Evolutionary conservation across 225 moss, liverwort and hornwort species (phyloP).

Genomic region (Polytrichum formosum): DNA sequence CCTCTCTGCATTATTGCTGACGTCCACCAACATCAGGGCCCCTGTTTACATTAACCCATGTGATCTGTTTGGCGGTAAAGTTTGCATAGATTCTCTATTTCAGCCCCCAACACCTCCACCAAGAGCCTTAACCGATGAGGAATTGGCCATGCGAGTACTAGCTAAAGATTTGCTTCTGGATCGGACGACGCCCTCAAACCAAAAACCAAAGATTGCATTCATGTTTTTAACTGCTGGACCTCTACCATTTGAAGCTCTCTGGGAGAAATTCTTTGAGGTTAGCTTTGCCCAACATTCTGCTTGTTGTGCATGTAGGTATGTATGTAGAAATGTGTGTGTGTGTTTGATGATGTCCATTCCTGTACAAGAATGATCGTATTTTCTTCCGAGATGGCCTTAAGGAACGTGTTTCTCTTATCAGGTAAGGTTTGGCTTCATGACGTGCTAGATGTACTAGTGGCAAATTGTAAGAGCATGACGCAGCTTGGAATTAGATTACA

Average conservation of each 20-base stretch:
- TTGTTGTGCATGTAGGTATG: no score
- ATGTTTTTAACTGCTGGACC: conserved; percentile 46
- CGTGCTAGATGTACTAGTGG: no score
- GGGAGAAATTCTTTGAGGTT: conserved; percentile 59
- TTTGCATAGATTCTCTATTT: conserved; percentile 28
- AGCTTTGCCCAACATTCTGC: not conserved
- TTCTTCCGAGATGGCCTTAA: not conserved
- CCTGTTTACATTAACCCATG: conserved; percentile 38
- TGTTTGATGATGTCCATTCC: not conserved
- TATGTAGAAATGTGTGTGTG: not conserved
- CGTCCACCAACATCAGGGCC: conserved; percentile 26
- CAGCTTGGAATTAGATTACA: no score
- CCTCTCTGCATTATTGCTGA: conserved; percentile 18
- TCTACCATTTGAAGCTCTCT: conserved; percentile 45
- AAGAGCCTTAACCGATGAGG: conserved; percentile 30
- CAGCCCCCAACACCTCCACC: conserved; percentile 22
- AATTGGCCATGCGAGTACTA: conserved; percentile 33
- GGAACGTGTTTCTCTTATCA: not conserved
- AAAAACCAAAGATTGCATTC: conserved; percentile 49
- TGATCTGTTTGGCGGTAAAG: conserved; percentile 40
- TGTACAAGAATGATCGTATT: conserved; percentile 1
- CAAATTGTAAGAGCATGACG: no score
- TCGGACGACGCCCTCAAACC: not conserved
- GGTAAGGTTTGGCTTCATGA: not conserved
- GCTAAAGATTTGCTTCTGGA: conserved; percentile 28